Conservation (phyloP, 768 basidiomycete species). For the Tricholoma terreum region DNA sequence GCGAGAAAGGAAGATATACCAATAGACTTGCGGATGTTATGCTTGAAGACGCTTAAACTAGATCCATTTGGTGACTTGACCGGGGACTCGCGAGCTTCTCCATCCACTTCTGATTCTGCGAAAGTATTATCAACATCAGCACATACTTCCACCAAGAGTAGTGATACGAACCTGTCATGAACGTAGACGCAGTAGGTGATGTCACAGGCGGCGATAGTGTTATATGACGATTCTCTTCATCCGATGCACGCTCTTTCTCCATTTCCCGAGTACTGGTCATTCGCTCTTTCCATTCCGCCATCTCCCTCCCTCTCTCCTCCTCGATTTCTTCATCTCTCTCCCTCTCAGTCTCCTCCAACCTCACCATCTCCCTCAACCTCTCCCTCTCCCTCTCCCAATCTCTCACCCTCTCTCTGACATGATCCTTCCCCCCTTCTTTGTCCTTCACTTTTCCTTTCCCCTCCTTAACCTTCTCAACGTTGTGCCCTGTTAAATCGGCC, state of each 20-base stretch:
- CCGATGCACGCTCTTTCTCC: conserved; percentile 26
- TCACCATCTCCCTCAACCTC: conserved; percentile 66
- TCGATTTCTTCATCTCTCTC: conserved; percentile 44
- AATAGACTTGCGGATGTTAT: conserved; percentile 71
- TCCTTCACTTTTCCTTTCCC: conserved; percentile 10
- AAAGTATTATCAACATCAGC: background rate
- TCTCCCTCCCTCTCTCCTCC: conserved; percentile 34
- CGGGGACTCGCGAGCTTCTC: conserved; percentile 4
- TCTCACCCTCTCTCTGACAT: conserved; percentile 57
- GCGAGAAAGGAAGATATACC: conserved; percentile 39
- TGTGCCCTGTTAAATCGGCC: conserved; percentile 38
- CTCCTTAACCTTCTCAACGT: conserved; percentile 15
- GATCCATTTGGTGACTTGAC: conserved; percentile 24
- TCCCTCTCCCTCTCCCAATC: conserved; percentile 77
- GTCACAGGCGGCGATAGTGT: conserved; percentile 1
- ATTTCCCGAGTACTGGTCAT: conserved; percentile 16
- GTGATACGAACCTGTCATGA: conserved; percentile 9
- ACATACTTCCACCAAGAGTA: background rate
- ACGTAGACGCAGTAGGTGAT: conserved; percentile 11
- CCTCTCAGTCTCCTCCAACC: conserved; percentile 53
- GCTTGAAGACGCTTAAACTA: conserved; percentile 49
- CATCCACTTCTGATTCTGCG: background rate
- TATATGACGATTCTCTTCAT: conserved; percentile 14
- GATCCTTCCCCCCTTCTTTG: conserved; percentile 40
- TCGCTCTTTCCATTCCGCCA: conserved; percentile 15